A percentile compares a stretch with the other conserved stretches of the same genome.
These are phyloP conservation scores for Lepidopterella palustris DNA, from an alignment of 495 filamentous ascomycete genomes.

Conservation along the genomic window DNA sequence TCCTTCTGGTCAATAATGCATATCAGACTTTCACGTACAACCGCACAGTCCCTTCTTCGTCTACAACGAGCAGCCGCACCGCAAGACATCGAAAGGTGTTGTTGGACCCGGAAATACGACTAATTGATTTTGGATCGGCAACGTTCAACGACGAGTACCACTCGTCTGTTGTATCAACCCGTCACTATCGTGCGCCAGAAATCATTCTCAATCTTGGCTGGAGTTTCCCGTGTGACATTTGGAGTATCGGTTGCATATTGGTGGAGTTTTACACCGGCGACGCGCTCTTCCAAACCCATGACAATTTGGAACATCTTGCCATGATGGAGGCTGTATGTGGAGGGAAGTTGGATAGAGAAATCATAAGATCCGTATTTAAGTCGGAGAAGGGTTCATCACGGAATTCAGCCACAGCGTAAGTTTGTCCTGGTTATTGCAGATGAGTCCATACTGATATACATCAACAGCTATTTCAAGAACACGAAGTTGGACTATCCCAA, in stretches of 20 bases:
- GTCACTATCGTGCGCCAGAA: slow-evolving; percentile 93
- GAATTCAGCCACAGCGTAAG: slow-evolving; percentile 79
- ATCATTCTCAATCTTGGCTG: slow-evolving; percentile 96
- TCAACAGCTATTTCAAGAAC: slow-evolving; percentile 73
- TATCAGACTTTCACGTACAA: slow-evolving; percentile 98
- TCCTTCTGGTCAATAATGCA: slow-evolving; percentile 78
- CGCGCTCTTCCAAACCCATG: slow-evolving; percentile 94
- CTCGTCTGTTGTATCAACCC: slow-evolving; percentile 90
- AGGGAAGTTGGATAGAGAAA: slow-evolving; percentile 60
- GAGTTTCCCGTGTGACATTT: slow-evolving; percentile 97
- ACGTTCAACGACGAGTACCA: slow-evolving; percentile 99
- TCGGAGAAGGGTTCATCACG: slow-evolving; percentile 55
- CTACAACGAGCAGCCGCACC: slow-evolving; percentile 63
- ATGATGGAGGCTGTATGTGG: slow-evolving; percentile 97
- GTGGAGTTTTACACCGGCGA: slow-evolving; percentile 99
- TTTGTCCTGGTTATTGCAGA: slow-evolving; percentile 9
- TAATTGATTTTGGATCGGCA: slow-evolving; percentile 97
- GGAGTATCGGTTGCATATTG: slow-evolving; percentile 97
- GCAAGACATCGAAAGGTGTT: slow-evolving; percentile 82
- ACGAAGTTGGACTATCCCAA: slow-evolving; percentile 82
- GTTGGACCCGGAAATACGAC: slow-evolving; percentile 88
- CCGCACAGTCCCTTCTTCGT: slow-evolving; percentile 86
- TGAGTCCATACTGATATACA: slow-evolving; percentile 26
- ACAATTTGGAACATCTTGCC: slow-evolving; percentile 96
- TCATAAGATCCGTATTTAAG: slow-evolving; percentile 68